These are phyloP conservation scores for Mallotus japonicus DNA, from an alignment of 441 rosid genomes.

Conservation along the genomic window DNA sequence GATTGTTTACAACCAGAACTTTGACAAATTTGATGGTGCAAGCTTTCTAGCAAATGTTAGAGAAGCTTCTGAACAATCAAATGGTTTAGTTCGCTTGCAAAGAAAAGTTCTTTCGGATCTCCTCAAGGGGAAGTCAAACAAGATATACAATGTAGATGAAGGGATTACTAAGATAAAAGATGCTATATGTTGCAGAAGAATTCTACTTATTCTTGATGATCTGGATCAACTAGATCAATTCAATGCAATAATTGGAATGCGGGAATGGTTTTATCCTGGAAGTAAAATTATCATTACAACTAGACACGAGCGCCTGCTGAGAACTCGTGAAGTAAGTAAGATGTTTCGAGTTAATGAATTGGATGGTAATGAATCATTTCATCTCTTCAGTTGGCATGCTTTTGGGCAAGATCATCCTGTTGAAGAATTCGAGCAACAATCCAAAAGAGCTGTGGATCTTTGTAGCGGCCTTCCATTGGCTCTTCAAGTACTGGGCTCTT, in stretches of 20 bases:
- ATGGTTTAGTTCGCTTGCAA: conserved; percentile 19
- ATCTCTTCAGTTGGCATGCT: conserved; percentile 20
- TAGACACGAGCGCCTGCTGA: conserved; percentile 18
- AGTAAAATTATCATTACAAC: conserved; percentile 18
- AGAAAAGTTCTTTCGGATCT: conserved; percentile 13
- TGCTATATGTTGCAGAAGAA: conserved; percentile 9
- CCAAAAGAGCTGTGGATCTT: conserved; percentile 10
- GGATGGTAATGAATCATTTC: conserved; percentile 14
- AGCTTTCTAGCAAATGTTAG: conserved; percentile 22
- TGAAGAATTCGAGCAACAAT: conserved; percentile 9
- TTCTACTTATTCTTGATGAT: conserved; percentile 22
- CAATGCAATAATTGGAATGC: conserved; percentile 14
- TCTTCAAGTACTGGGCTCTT: conserved; percentile 23
- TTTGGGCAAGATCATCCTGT: conserved; percentile 14
- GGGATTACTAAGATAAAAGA: conserved; percentile 9
- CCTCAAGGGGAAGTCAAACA: conserved; percentile 5
- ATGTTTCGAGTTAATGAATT: conserved; percentile 21
- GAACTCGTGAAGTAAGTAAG: conserved; percentile 8
- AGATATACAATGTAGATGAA: conserved; percentile 20
- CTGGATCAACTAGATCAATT: conserved; percentile 19
- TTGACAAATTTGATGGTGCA: conserved; percentile 13
- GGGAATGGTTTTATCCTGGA: conserved; percentile 15
- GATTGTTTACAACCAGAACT: conserved; percentile 19
- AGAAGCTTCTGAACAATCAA: conserved; percentile 8
- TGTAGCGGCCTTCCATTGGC: conserved; percentile 21